Evolutionary conservation across 306 rosid genomes (phyloP).

Genomic region (Astragalus glycyphyllos): DNA sequence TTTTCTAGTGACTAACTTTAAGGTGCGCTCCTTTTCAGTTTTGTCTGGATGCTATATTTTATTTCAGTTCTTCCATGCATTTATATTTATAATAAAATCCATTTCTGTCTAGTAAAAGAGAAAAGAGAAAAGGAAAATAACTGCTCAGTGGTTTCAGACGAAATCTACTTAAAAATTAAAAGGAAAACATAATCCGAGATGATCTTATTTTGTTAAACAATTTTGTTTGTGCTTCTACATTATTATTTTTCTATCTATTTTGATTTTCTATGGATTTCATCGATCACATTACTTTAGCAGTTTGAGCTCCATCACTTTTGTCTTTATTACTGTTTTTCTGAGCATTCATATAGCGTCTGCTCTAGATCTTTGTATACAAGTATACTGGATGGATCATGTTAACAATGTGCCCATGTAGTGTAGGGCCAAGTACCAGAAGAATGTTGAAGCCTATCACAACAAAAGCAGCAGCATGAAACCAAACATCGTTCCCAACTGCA

Average conservation of each 20-base stretch:
- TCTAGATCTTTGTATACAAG: conserved; percentile 12
- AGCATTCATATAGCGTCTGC: conserved; percentile 26
- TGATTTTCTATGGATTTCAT: conserved; percentile 7
- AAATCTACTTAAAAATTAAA: conserved; percentile 9
- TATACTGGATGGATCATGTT: conserved; percentile 21
- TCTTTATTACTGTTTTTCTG: conserved; percentile 24
- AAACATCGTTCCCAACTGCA: conserved; percentile 96
- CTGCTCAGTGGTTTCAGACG: conserved; percentile 28
- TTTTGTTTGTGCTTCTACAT: neutral
- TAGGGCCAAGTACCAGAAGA: conserved; percentile 99
- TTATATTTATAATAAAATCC: conserved; percentile 10
- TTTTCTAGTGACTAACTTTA: conserved; percentile 7
- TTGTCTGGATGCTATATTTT: neutral
- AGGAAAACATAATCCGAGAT: conserved; percentile 5
- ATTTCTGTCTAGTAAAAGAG: conserved; percentile 8
- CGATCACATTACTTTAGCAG: conserved; percentile 29
- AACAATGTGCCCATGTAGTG: conserved; percentile 49
- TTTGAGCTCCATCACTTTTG: conserved; percentile 20
- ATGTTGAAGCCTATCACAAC: conserved; percentile 96
- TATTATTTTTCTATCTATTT: conserved; percentile 26
- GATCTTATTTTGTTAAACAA: conserved; percentile 20
- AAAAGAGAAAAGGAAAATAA: neutral
- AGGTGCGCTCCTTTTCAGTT: conserved; percentile 13
- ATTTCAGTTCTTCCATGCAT: neutral
- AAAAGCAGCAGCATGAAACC: conserved; percentile 89